Conservation (phyloP, 176 grass and related monocot species). For the Oryza meyeriana region DNA sequence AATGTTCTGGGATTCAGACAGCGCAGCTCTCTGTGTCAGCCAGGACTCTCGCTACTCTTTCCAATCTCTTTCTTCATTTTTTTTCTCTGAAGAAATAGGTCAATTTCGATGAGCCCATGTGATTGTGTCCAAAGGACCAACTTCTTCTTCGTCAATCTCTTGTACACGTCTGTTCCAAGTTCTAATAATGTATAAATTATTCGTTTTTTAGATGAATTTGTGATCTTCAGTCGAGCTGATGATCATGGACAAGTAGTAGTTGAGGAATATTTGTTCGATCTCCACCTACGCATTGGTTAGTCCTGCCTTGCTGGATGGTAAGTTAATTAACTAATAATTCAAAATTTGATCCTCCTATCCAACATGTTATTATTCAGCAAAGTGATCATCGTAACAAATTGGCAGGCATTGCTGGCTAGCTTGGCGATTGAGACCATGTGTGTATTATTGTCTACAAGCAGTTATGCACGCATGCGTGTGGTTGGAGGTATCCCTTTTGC, state of each 20-base stretch:
- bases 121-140: not conserved
- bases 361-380: not conserved
- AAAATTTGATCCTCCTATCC: not conserved
- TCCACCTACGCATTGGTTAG: not conserved
- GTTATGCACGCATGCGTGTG: not conserved
- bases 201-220: not conserved
- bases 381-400: not conserved
- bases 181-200: not conserved
- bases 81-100: not conserved
- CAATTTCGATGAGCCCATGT: slow-evolving; percentile 23
- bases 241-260: not conserved
- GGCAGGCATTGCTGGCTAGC: not conserved
- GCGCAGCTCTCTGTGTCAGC: not conserved
- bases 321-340: not conserved
- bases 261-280: slow-evolving; percentile 17
- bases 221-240: not conserved
- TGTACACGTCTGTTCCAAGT: not conserved
- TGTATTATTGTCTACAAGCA: not conserved
- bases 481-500: not conserved
- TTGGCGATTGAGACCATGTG: not conserved
- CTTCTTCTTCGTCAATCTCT: not conserved
- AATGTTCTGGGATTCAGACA: slow-evolving; percentile 22
- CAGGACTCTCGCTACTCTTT: not conserved
- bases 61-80: not conserved
- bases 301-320: not conserved